Percentiles rank a stretch among this genome's conserved stretches.
Conservation (phyloP, 169 alveolate species). For the Plasmodium relictum region DNA sequence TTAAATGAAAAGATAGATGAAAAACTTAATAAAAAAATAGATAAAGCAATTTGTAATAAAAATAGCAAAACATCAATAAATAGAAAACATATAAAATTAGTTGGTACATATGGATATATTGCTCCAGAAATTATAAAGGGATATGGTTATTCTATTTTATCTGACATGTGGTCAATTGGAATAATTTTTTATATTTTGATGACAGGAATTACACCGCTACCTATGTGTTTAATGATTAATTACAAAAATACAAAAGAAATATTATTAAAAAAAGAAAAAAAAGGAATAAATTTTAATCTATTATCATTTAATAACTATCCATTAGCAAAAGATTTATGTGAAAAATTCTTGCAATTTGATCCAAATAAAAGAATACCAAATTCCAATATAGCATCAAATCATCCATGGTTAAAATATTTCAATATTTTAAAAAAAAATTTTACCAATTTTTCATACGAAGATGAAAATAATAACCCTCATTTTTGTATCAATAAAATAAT, state of each 20-base stretch:
- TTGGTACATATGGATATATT: conserved; percentile 90
- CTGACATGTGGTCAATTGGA: conserved; percentile 94
- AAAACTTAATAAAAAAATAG: not conserved
- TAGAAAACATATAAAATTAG: conserved; percentile 80
- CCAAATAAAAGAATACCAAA: conserved; percentile 87
- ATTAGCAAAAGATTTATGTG: conserved; percentile 91
- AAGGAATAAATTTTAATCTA: conserved; percentile 90
- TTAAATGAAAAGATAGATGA: not conserved
- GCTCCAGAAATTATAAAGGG: conserved; percentile 92
- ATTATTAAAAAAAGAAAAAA: conserved; percentile 84
- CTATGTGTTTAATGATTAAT: conserved; percentile 91
- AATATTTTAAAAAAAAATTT: conserved; percentile 7
- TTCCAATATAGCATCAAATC: conserved; percentile 89
- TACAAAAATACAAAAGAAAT: conserved; percentile 89
- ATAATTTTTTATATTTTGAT: conserved; percentile 91
- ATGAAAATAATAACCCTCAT: not conserved
- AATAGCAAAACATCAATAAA: conserved; percentile 7
- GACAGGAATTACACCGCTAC: conserved; percentile 94
- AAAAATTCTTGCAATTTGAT: conserved; percentile 88
- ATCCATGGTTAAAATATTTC: conserved; percentile 91
- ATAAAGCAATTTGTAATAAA: conserved; percentile 43
- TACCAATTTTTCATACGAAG: too few relatives aligned
- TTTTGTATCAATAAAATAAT: not conserved
- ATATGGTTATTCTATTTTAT: conserved; percentile 87
- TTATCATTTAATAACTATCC: conserved; percentile 92